Conservation (phyloP, 345 rosid genomes). For the Syzygium oleosum region DNA sequence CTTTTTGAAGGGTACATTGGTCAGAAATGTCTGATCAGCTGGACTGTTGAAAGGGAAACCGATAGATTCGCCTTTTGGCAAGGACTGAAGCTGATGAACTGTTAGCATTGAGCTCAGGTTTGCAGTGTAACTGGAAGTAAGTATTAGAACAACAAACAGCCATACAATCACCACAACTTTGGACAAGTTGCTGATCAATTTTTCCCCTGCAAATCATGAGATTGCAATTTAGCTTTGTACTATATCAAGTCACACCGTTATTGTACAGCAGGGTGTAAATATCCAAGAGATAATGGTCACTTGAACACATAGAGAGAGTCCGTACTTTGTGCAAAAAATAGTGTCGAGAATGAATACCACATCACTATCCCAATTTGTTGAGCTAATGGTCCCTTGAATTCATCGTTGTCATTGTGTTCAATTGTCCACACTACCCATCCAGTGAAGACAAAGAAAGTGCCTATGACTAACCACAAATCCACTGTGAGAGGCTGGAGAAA, state of each 20-base stretch:
- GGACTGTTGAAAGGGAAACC: neutral
- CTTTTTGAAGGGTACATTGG: neutral
- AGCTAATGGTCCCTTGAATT: conserved; percentile 28
- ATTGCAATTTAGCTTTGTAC: neutral
- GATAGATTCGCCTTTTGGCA: conserved; percentile 4
- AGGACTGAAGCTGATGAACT: conserved; percentile 19
- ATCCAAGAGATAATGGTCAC: neutral
- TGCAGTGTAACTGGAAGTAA: conserved; percentile 42
- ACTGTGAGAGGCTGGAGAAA: conserved; percentile 39
- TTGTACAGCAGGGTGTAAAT: neutral
- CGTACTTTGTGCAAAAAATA: conserved; percentile 44
- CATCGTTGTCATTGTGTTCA: conserved; percentile 24
- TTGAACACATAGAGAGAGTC: neutral
- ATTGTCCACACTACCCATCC: conserved; percentile 43
- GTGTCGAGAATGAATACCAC: conserved; percentile 41
- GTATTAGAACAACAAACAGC: conserved; percentile 38
- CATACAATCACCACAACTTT: conserved; percentile 43
- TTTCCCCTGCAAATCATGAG: conserved; percentile 26
- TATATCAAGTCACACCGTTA: neutral
- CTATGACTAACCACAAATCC: conserved; percentile 37
- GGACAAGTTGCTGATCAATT: conserved; percentile 27
- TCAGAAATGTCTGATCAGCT: neutral
- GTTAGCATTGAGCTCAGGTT: conserved; percentile 38
- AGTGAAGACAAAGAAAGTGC: conserved; percentile 22
- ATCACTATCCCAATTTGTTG: conserved; percentile 24